Base-by-base conservation (phyloP, 2,329 filamentous ascomycete genomes). In the Colletotrichum camelliae region DNA sequence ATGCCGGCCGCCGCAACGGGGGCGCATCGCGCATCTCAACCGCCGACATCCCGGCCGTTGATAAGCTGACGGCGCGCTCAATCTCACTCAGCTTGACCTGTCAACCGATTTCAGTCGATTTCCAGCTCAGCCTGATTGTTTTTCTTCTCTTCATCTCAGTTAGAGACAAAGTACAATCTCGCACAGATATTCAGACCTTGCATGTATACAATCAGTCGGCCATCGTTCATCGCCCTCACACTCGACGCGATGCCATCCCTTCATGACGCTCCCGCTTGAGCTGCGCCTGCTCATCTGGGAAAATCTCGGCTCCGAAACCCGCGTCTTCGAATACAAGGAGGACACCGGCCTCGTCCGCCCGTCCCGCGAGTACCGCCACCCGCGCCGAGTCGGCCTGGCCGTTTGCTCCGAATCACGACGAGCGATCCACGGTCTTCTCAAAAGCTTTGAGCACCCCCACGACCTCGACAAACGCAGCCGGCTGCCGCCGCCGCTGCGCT, bases 251-350 rank as follows among this genome's bases (percentile, higher is more conserved):
- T 27, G 35, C 10, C 72, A 75, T 33, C 73, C 73, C 16, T 73
- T 75, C 57, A n/a, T 16, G 64, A 29, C 57, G 15, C 73, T 75
- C 43, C 73, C 73, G 12, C 64, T 75, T 39, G 73, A 75, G 29
- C 57, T 75, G 31, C 73, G 73, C 16, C 73, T 75, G 16, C 70
- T 75, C 33, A 68, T 75, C 8, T 75, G 73, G 73, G 73, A 75
- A 18, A 16, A 24, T 2, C 31, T 73, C 21, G 70, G 64, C 39
- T 27, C 39, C 5, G 57, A 73, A 9, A 35, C 73, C 31, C 55
- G 73, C 4, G 64, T 73, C 10, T 65, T 75, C n/a, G 73, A 75
- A 18, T 75, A 75, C 70, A 31, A 58, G 31, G 70, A 69, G 24
- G 70, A 75, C 65, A 73, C 64, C 27, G 43, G 37, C 70, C 64